Evolutionary conservation across 495 filamentous ascomycete genomes (phyloP).

Genomic region (Penicillium lagena): DNA sequence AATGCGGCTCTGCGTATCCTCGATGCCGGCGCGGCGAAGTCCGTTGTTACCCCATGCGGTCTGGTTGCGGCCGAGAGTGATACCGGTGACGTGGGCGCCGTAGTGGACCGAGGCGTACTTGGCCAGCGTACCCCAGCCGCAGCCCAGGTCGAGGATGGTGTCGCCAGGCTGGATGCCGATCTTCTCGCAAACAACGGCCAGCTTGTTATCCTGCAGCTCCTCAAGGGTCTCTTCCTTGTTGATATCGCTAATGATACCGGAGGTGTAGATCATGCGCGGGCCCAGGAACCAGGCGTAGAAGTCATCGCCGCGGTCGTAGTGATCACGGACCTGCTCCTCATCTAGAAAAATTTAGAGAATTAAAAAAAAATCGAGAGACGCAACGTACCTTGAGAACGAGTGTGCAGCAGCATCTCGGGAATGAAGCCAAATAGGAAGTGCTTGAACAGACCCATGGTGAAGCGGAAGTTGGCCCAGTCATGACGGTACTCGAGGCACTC

Average conservation of each 20-base stretch:
- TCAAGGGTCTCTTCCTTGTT: slow-evolving; percentile 60
- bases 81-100: slow-evolving; percentile 56
- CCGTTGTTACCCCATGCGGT: slow-evolving; percentile 67
- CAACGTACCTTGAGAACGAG: slow-evolving; percentile 56
- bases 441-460: slow-evolving; percentile 58
- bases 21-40: slow-evolving; percentile 51
- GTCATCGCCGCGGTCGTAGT: slow-evolving; percentile 70
- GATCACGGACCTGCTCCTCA: slow-evolving; percentile 69
- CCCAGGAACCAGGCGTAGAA: slow-evolving; percentile 73
- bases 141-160: slow-evolving; percentile 61
- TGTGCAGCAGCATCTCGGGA: slow-evolving; percentile 62
- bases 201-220: slow-evolving; percentile 66
- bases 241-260: slow-evolving; percentile 62
- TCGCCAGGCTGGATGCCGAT: slow-evolving; percentile 57
- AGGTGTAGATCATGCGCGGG: slow-evolving; percentile 70
- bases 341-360: slow-evolving; percentile 35
- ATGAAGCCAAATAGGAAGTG: slow-evolving; percentile 65
- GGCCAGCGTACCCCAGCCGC: slow-evolving; percentile 66
- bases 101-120: slow-evolving; percentile 60
- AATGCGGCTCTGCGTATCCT: slow-evolving; percentile 58
- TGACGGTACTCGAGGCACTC: slow-evolving; percentile 79
- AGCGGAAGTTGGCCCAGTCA: slow-evolving; percentile 76
- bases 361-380: neutral
- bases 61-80: slow-evolving; percentile 66
- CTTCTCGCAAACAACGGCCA: slow-evolving; percentile 67